These are phyloP conservation scores for Fimicolochytrium jonesii DNA, from an alignment of 192 early-diverging fungal species.

Conservation along the genomic window DNA sequence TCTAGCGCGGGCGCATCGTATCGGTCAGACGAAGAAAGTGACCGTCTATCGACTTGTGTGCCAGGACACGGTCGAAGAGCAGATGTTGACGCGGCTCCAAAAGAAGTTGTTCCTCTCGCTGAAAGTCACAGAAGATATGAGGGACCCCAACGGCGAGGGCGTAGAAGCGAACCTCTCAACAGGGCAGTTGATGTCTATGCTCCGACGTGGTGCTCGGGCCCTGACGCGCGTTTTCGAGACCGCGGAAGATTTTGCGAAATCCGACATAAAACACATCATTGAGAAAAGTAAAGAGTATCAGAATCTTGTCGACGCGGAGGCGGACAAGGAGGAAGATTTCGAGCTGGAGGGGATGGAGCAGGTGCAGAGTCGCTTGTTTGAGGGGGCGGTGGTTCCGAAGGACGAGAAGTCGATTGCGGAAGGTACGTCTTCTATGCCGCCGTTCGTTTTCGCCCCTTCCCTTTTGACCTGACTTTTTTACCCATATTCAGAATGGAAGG, in stretches of 20 bases:
- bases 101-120: conserved; percentile 54
- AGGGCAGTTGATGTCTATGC: conserved; percentile 30
- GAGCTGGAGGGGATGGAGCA: conserved; percentile 27
- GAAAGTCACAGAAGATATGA: conserved; percentile 30
- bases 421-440: too few relatives aligned
- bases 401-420: conserved; percentile 21
- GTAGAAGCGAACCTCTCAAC: conserved; percentile 24
- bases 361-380: conserved; percentile 27
- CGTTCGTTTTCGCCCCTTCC: neutral
- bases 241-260: conserved; percentile 17
- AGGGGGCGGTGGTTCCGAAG: conserved; percentile 19
- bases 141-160: conserved; percentile 2
- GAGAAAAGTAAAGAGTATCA: conserved; percentile 14
- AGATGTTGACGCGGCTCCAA: conserved; percentile 55
- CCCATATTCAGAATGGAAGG: conserved; percentile 23
- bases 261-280: conserved; percentile 23
- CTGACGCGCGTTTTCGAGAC: conserved; percentile 11
- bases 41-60: conserved; percentile 67
- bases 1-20: conserved; percentile 70
- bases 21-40: conserved; percentile 80
- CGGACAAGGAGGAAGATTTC: conserved; percentile 19
- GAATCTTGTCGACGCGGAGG: conserved; percentile 10
- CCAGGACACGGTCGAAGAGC: conserved; percentile 70
- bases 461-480: neutral
- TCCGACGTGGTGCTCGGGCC: conserved; percentile 31